phyloP scores from a whole-genome alignment of 768 basidiomycete species.

The Psilocybe subaeruginosa region DNA sequence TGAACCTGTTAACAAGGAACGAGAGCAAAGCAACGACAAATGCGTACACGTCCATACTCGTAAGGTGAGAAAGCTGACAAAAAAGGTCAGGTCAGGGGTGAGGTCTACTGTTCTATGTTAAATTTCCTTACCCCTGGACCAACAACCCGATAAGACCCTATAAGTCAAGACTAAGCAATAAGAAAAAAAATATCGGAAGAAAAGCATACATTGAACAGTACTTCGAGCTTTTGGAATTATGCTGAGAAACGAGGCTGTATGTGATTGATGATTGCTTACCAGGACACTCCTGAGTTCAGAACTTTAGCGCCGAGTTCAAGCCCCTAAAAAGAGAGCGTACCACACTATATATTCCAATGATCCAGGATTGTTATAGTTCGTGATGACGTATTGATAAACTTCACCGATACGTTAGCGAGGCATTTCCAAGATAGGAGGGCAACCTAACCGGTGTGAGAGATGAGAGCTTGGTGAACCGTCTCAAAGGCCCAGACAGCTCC shows the following conservation, averaged over 20 bases:
- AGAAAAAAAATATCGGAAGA: background rate
- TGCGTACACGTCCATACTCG: conserved; percentile 48
- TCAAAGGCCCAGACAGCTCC: conserved; percentile 52
- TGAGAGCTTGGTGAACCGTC: conserved; percentile 53
- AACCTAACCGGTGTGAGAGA: conserved; percentile 52
- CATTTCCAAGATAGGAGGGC: background rate
- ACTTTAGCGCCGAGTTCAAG: background rate
- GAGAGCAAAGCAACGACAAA: background rate
- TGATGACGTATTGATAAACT: conserved; percentile 60
- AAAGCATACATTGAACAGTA: conserved; percentile 53
- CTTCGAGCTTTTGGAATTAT: conserved; percentile 45
- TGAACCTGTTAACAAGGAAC: background rate
- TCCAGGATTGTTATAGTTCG: conserved; percentile 49
- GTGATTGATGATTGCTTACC: conserved; percentile 29
- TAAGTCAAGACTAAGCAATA: background rate
- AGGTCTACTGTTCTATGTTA: background rate
- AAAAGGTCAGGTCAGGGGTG: background rate
- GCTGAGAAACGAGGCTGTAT: background rate
- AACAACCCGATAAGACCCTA: conserved; percentile 59
- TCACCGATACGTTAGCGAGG: background rate
- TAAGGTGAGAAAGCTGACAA: conserved; percentile 42
- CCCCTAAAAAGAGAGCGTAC: conserved; percentile 30
- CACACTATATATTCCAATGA: conserved; percentile 46
- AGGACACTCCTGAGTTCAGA: conserved; percentile 48
- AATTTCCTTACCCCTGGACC: conserved; percentile 47